These are phyloP conservation scores for Sporobolomyces phaffii DNA, from an alignment of 768 basidiomycete species.

Conservation along the genomic window DNA sequence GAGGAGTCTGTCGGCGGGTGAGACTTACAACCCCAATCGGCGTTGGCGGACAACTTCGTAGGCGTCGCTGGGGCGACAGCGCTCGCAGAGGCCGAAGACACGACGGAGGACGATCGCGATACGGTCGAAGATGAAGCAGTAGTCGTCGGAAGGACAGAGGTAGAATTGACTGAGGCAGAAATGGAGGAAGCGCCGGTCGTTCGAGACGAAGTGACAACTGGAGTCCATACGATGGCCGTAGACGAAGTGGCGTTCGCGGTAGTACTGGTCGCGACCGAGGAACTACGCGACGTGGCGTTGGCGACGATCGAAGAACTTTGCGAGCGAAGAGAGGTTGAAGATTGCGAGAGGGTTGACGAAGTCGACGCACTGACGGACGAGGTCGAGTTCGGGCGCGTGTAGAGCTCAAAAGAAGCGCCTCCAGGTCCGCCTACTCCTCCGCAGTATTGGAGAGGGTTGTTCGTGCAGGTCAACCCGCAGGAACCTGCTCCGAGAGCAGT, in stretches of 20 bases:
- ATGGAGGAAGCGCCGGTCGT: background rate
- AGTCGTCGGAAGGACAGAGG: background rate
- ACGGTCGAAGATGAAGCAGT: background rate
- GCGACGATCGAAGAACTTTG: too few species aligned
- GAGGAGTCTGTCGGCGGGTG: background rate
- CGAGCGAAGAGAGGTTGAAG: too few species aligned
- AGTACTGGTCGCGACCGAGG: too few species aligned
- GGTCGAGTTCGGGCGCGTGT: background rate
- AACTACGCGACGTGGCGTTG: too few species aligned
- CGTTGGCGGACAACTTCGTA: background rate
- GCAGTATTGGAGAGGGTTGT: conserved; percentile 26
- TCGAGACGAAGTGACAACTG: background rate
- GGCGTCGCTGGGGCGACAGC: background rate
- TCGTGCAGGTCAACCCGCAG: conserved; percentile 19
- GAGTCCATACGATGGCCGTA: background rate
- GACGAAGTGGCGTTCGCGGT: background rate
- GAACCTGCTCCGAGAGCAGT: conserved; percentile 1
- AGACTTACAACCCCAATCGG: conserved; percentile 14
- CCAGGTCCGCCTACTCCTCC: conserved; percentile 21
- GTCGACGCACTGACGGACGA: background rate
- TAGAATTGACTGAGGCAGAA: background rate
- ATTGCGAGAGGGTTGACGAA: background rate
- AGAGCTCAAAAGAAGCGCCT: conserved; percentile 9
- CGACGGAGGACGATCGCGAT: background rate
- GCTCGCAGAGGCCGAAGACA: background rate